Percentiles rank a stretch among this genome's conserved stretches.
Evolutionary conservation across 768 basidiomycete species (phyloP).

Genomic region (Lentinula boryana): DNA sequence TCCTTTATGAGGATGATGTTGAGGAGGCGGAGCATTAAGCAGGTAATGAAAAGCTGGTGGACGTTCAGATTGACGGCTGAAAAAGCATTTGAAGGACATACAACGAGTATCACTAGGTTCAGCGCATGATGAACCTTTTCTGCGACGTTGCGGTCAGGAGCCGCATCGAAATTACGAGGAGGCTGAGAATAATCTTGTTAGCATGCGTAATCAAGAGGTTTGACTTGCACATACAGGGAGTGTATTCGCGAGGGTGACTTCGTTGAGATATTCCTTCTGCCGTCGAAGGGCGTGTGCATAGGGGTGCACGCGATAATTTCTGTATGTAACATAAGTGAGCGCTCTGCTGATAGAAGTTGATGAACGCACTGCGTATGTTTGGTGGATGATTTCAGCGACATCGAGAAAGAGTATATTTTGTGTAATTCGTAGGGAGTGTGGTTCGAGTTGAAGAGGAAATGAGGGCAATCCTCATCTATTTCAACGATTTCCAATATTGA

Average conservation of each 20-base stretch:
- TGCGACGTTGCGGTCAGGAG: not conserved
- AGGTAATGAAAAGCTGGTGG: not conserved
- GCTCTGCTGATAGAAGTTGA: too few relatives aligned
- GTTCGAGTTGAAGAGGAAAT: not conserved
- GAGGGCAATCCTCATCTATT: not conserved
- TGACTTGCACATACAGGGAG: not conserved
- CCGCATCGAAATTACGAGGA: not conserved
- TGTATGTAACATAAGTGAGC: not conserved
- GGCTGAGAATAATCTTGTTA: not conserved
- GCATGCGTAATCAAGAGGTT: not conserved
- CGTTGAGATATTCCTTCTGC: not conserved
- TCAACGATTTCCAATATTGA: not conserved
- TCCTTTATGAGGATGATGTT: not conserved
- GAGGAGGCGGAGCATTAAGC: not conserved
- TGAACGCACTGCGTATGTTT: not conserved
- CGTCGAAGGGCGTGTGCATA: not conserved
- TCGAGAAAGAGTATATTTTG: not conserved
- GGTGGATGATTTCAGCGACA: not conserved
- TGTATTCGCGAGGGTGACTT: not conserved
- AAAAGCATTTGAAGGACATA: not conserved
- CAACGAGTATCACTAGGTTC: not conserved
- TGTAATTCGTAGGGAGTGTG: not conserved
- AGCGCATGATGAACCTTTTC: not conserved
- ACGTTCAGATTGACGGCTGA: not conserved
- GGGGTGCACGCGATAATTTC: not conserved